Percentiles rank a stretch among this genome's conserved stretches.
Evolutionary conservation across 164 flowering plant genomes (phyloP).

Genomic region (Magnolia changhungtana): DNA sequence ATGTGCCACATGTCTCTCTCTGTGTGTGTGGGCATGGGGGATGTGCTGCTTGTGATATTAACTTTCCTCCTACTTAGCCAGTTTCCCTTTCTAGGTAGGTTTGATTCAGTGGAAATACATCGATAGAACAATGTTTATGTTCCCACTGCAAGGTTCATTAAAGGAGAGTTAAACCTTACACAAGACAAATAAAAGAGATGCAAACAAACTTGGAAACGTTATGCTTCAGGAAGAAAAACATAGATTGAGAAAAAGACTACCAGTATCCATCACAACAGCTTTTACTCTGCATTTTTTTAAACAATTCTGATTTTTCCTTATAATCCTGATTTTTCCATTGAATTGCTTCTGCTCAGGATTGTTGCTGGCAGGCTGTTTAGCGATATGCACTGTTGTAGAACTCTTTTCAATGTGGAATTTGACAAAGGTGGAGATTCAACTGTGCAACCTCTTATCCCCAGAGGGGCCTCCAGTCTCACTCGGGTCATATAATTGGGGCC

Average conservation of each 20-base stretch:
- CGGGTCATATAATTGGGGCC: constrained; percentile 80
- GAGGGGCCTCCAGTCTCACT: constrained; percentile 87
- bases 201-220: neutral
- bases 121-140: no score
- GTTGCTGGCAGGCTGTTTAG: constrained; percentile 50
- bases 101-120: no score
- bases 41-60: no score
- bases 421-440: constrained; percentile 83
- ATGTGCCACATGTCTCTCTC: no score
- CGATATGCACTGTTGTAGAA: constrained; percentile 57
- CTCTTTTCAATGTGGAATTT: constrained; percentile 96
- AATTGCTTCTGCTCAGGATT: constrained; percentile 50
- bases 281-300: no score
- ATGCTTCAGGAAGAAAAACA: constrained; percentile 2
- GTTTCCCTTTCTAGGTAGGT: no score
- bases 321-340: neutral
- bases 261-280: neutral
- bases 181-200: neutral
- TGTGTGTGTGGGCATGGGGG: no score
- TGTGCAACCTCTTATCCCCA: constrained; percentile 91
- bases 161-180: no score
- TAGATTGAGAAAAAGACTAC: neutral
- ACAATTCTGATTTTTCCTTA: neutral
- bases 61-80: no score
- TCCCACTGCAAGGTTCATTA: neutral